These are phyloP conservation scores for Plasmodium gallinaceum DNA, from an alignment of 169 alveolate species.

Conservation along the genomic window DNA sequence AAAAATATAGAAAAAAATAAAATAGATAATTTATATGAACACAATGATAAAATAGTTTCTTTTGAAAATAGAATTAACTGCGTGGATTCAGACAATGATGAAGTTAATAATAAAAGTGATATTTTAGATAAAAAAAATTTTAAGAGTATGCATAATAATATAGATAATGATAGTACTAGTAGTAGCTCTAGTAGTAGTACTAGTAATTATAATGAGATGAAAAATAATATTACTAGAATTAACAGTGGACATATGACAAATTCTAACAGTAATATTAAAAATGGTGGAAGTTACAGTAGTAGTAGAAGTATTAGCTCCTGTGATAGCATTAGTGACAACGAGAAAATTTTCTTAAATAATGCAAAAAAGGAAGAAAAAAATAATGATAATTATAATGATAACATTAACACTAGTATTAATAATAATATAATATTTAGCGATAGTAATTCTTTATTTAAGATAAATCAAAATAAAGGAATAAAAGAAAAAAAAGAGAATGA, in stretches of 20 bases:
- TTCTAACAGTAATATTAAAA: neutral
- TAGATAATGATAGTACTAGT: neutral
- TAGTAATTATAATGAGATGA: neutral
- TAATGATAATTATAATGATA: neutral
- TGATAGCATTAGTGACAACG: neutral
- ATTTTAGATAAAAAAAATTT: too few relatives aligned
- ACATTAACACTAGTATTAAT: neutral
- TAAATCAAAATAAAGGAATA: neutral
- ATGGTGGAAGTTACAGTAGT: neutral
- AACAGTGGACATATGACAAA: neutral
- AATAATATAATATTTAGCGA: neutral
- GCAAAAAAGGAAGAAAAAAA: neutral
- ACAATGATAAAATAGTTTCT: too few relatives aligned
- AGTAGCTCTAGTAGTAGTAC: neutral
- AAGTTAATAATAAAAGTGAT: too few relatives aligned
- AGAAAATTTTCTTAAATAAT: neutral
- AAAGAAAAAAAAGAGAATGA: neutral
- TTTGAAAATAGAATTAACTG: too few relatives aligned
- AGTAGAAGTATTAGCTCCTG: neutral
- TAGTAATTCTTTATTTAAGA: neutral
- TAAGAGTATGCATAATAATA: neutral
- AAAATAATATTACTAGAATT: neutral
- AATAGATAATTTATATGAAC: neutral
- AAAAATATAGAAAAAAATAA: neutral
- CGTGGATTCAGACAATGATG: too few relatives aligned